Evolutionary conservation across 768 basidiomycete species (phyloP).

Genomic region (Pleurotus sapidus): DNA sequence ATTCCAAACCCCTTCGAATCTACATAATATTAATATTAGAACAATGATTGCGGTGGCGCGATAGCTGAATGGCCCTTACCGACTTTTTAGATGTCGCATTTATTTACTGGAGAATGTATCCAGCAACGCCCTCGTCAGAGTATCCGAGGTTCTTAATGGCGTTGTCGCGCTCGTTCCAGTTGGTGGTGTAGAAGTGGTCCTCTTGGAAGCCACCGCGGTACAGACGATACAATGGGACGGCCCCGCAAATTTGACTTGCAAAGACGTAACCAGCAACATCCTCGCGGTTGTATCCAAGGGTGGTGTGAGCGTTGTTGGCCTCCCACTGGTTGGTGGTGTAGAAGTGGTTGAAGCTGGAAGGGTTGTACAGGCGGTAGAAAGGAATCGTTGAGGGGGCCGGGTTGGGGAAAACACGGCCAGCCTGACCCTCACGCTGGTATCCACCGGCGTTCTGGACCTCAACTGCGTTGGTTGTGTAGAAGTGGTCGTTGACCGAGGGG

Average conservation of each 20-base stretch:
- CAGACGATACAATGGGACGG: constrained; percentile 7
- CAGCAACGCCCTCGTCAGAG: constrained; percentile 8
- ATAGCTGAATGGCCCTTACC: not conserved
- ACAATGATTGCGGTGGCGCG: too few relatives aligned
- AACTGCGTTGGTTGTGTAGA: constrained; percentile 10
- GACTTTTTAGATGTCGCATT: not conserved
- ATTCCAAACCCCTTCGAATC: not conserved
- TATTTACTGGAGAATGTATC: constrained; percentile 2
- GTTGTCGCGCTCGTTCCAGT: constrained; percentile 1
- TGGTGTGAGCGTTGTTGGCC: not conserved
- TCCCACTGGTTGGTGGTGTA: constrained; percentile 4
- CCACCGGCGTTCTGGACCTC: constrained; percentile 8
- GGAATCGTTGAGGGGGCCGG: not conserved
- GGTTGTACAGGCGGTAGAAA: constrained; percentile 3
- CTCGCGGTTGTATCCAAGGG: constrained; percentile 9
- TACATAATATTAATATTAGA: not conserved
- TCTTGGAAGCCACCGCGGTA: not conserved
- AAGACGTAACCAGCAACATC: constrained; percentile 11
- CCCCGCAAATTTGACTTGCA: not conserved
- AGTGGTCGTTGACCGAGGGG: constrained; percentile 2
- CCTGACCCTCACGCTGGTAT: not conserved
- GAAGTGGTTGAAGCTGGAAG: not conserved
- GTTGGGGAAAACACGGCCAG: constrained; percentile 1
- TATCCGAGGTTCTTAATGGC: constrained; percentile 7
- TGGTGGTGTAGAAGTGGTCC: constrained; percentile 10